A percentile compares a stretch with the other conserved stretches of the same genome.
phyloP scores from a whole-genome alignment of 305 asterid species.

The Plantago rigida region DNA sequence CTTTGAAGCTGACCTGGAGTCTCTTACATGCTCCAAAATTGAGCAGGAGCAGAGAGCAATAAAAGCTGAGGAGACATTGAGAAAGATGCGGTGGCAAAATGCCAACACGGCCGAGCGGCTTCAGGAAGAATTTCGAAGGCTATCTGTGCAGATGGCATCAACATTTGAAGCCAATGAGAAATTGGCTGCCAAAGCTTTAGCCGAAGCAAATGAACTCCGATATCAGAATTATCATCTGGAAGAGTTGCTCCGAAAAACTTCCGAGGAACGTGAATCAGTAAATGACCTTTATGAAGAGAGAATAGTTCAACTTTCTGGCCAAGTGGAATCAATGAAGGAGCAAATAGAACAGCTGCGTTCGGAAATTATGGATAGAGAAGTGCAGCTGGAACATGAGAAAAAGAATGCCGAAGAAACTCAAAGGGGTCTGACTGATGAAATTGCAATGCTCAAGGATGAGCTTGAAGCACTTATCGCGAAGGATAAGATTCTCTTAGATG shows the following conservation, averaged over 20 bases:
- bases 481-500: constrained; percentile 34
- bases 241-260: constrained; percentile 47
- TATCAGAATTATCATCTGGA: constrained; percentile 45
- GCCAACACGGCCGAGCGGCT: constrained; percentile 75
- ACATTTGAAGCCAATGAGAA: constrained; percentile 82
- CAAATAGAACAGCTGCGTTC: constrained; percentile 43
- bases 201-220: constrained; percentile 72
- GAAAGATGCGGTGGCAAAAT: constrained; percentile 65
- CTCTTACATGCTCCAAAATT: constrained; percentile 48
- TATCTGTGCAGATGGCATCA: constrained; percentile 68
- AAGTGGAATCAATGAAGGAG: constrained; percentile 34
- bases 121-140: constrained; percentile 76
- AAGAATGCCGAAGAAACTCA: constrained; percentile 40
- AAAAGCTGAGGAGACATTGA: constrained; percentile 72
- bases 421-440: constrained; percentile 37
- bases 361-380: constrained; percentile 37
- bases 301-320: constrained; percentile 41
- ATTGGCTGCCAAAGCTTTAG: constrained; percentile 63
- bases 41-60: constrained; percentile 93
- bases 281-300: constrained; percentile 43
- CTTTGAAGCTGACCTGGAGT: constrained; percentile 64
- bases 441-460: constrained; percentile 44
- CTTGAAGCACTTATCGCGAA: constrained; percentile 30
- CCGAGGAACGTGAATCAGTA: constrained; percentile 39
- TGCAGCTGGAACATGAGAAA: constrained; percentile 43